phyloP scores from a whole-genome alignment of 2,329 filamentous ascomycete genomes.

The Trichoderma sp. region DNA sequence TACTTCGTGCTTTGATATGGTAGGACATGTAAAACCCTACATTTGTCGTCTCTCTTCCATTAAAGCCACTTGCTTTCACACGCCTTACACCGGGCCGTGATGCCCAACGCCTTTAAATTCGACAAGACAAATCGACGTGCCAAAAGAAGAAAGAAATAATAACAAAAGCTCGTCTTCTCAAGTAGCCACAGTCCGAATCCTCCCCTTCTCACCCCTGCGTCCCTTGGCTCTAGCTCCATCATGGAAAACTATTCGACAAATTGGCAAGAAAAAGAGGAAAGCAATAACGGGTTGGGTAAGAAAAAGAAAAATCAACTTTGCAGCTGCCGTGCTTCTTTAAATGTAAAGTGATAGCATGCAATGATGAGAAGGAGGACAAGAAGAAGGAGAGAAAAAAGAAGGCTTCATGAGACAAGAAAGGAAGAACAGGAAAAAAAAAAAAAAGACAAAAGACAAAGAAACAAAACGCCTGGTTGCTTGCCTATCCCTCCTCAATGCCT shows the following conservation, averaged over 20 bases:
- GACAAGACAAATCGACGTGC: conserved; percentile 11
- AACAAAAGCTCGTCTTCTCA: not conserved
- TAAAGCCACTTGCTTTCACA: conserved; percentile 5
- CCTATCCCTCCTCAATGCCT: conserved; percentile 16
- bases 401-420: not conserved
- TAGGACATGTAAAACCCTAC: not conserved
- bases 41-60: not conserved
- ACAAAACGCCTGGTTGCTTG: conserved; percentile 17
- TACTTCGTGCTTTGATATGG: conserved; percentile 8
- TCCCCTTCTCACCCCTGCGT: not conserved
- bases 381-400: conserved; percentile 23
- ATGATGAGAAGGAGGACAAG: conserved; percentile 14
- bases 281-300: not conserved
- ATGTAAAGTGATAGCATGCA: not conserved
- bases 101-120: conserved; percentile 14
- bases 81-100: conserved; percentile 4
- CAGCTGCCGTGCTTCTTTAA: not conserved
- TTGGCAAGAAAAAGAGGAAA: not conserved
- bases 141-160: not conserved
- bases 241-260: not conserved
- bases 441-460: conserved; percentile 18
- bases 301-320: not conserved
- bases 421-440: conserved; percentile 17
- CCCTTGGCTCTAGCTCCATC: not conserved
- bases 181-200: not conserved